Conservation (phyloP, 1,139 yeast genomes). For the Yamadazyma sp. region DNA sequence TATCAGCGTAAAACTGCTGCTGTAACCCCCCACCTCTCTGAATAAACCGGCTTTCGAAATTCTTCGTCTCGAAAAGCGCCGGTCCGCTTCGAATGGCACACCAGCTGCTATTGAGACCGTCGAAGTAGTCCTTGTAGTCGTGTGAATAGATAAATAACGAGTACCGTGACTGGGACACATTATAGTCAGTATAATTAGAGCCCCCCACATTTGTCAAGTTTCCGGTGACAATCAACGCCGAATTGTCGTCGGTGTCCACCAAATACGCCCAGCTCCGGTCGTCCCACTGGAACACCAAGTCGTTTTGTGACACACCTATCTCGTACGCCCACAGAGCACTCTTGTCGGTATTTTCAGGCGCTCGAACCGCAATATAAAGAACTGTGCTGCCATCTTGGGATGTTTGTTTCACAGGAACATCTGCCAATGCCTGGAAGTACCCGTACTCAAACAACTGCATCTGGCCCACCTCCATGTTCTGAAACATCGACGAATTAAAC, state of each 20-base stretch:
- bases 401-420: constrained; percentile 27
- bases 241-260: constrained; percentile 71
- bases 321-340: constrained; percentile 57
- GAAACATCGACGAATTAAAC: constrained; percentile 42
- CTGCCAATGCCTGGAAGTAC: constrained; percentile 56
- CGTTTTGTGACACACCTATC: constrained; percentile 67
- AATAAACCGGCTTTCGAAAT: constrained; percentile 42
- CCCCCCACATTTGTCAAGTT: constrained; percentile 38
- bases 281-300: constrained; percentile 72
- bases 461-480: constrained; percentile 27
- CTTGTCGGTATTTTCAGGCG: constrained; percentile 41
- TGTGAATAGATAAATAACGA: constrained; percentile 48
- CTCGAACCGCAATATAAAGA: constrained; percentile 50
- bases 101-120: constrained; percentile 57
- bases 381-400: constrained; percentile 18
- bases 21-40: constrained; percentile 49
- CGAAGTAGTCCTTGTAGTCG: constrained; percentile 37
- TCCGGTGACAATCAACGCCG: constrained; percentile 71
- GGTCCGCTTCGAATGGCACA: constrained; percentile 67
- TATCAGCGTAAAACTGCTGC: constrained; percentile 62
- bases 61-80: constrained; percentile 25
- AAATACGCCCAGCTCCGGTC: constrained; percentile 55
- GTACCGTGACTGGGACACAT: constrained; percentile 36
- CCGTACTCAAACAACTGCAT: constrained; percentile 45
- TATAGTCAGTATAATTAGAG: constrained; percentile 18